Base-by-base conservation (phyloP, 192 early-diverging fungal species). In the Gaertneriomyces sp. region DNA sequence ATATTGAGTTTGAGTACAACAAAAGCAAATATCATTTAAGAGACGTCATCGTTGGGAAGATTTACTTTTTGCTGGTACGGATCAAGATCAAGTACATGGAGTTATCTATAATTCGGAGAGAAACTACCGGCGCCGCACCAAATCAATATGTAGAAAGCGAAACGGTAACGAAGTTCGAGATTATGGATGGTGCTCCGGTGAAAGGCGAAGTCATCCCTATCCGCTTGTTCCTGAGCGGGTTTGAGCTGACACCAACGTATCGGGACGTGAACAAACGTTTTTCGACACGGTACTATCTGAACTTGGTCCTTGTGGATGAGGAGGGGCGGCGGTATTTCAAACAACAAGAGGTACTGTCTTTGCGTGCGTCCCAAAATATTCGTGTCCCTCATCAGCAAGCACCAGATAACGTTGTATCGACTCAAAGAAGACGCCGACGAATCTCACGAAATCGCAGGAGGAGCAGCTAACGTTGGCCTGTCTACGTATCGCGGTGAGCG, bases 21-120 rank as follows among this genome's bases (percentile, higher is more conserved):
- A 98, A 95, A 74, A 92, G 90, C 57, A 95, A 89, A 89, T 93
- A 98, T 79, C 92, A 96, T 73, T 79, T 99, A 60, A 93, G 96
- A 64, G 97, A 97, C 76, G 97, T 99, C 3, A 99, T 99, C 68
- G 93, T 99, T 9, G 97, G 97, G 65, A 98, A 98, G 74, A 99
- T 99, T 71, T 96, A 96, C 73, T 99, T 99, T 77, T 76, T 98
- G 49, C 81, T 99, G 45, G 97, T 99, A 7, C 92, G 97, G 49
- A 99, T 99, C 76, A 99, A 99, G 77, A 95, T 99, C 76, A 97
- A 96, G 75, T 89, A 97, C 70, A 99, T 99, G 97, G 97, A 99
- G 69, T 83, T 99, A 52, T 94, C 93, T 38, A 98, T 99, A 60
- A 96, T 99, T 59, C 88, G 95, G 11, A 83, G 97, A 16, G 97